Conservation (phyloP, 208 protist species). For the Leishmania major region DNA sequence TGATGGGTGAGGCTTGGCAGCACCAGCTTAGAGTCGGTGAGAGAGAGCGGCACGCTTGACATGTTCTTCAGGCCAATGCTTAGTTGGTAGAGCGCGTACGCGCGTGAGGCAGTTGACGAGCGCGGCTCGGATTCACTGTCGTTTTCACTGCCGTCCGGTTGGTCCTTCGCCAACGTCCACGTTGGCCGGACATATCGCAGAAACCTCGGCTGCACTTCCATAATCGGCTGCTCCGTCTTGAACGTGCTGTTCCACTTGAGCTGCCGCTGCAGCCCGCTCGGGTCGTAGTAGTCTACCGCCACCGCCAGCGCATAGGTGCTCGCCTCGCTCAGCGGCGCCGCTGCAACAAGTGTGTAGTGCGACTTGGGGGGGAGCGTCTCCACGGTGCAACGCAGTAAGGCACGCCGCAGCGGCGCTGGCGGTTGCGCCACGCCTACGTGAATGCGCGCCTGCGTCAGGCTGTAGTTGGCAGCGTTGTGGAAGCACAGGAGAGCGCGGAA, state of each 20-base stretch:
- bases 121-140: not conserved
- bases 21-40: conserved; percentile 9
- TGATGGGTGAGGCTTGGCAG: conserved; percentile 19
- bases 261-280: conserved; percentile 39
- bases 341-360: conserved; percentile 25
- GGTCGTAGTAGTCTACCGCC: conserved; percentile 55
- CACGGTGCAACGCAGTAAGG: conserved; percentile 35
- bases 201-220: conserved; percentile 34
- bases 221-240: conserved; percentile 49
- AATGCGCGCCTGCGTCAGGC: conserved; percentile 35
- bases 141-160: not conserved
- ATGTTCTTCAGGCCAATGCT: conserved; percentile 53
- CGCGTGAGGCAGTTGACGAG: not conserved
- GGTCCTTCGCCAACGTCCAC: not conserved
- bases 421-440: conserved; percentile 40
- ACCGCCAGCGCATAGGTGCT: conserved; percentile 56
- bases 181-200: conserved; percentile 28
- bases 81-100: conserved; percentile 39
- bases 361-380: conserved; percentile 33
- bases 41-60: conserved; percentile 39
- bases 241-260: conserved; percentile 61
- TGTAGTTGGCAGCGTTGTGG: conserved; percentile 68
- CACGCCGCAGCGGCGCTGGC: conserved; percentile 12
- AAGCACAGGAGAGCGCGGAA: conserved; percentile 76
- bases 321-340: conserved; percentile 22